Evolutionary conservation across 768 basidiomycete genomes (phyloP), one percentile per base, ranked within the genome.

Genomic region (Russula dissimulans): DNA sequence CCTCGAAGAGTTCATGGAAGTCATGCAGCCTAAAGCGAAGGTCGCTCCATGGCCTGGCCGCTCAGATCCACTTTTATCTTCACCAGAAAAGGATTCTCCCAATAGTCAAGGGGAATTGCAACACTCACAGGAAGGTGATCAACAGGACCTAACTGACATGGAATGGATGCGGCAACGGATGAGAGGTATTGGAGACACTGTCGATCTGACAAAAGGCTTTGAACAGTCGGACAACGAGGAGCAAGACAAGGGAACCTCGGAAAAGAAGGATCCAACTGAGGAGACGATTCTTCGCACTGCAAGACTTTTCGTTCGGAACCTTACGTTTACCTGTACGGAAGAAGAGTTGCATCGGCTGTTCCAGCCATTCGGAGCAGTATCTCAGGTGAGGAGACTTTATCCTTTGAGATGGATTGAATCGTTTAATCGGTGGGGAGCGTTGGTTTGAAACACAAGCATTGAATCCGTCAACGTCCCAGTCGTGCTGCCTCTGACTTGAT

Each of bases 251-350:
- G 56, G 55, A 59, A 64, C 41, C 18, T 61, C 55, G 4, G 57
- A 63, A 48, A 51, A 41, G 47, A 54, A 58, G 18, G 44, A 59
- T 18, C 65, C 71, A 3, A 65, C 66, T 1, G 73, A 74, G 61
- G 66, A 71, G 31, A 82, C 84, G 1, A 87, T 95, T 54, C 73
- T 86, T 5, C 78, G 80, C 58, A 95, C 93, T 0, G 79, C 83
- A 1, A 82, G 95, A 4, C 75, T 98, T 2, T 98, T 98, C 69
- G 75, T 99, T 5, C 91, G 97, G n/a, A 99, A 98, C 69, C 73
- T 99, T n/a, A 79, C 93, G 0, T 98, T 93, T 68, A 81, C 86
- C 0, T 91, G 89, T 59, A 86, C 87, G 7, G 81, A 87, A 17
- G 71, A 76, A 2, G 93, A 97, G 52, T 73, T 98, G 0, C 67